Conservation (phyloP, 805 yeast genomes). For the Candida sphagnicola region DNA sequence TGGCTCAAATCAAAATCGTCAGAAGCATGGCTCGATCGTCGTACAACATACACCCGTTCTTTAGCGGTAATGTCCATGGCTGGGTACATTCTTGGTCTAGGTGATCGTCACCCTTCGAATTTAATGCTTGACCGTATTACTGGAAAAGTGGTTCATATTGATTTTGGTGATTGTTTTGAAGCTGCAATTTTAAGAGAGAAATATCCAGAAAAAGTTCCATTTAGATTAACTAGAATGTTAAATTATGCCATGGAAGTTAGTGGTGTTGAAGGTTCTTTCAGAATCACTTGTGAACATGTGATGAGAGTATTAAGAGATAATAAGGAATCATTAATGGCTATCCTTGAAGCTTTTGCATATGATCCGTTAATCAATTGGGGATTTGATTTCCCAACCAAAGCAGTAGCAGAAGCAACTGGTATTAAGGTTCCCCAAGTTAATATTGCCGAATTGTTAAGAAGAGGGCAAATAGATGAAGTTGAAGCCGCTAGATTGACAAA, state of each 20-base stretch:
- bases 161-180: slow-evolving; percentile 98
- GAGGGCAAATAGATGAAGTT: slow-evolving; percentile 71
- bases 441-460: slow-evolving; percentile 65
- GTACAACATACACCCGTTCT: slow-evolving; percentile 94
- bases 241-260: slow-evolving; percentile 98
- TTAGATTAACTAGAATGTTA: slow-evolving; percentile 92
- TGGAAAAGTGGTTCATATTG: slow-evolving; percentile 95
- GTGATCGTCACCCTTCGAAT: slow-evolving; percentile 97
- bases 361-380: slow-evolving; percentile 99
- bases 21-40: slow-evolving; percentile 96
- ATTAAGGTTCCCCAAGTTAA: slow-evolving; percentile 63
- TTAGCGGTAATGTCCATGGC: slow-evolving; percentile 99
- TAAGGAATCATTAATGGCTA: slow-evolving; percentile 96
- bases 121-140: slow-evolving; percentile 91
- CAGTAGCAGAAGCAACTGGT: slow-evolving; percentile 71
- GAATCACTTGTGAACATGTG: slow-evolving; percentile 95
- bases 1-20: slow-evolving; percentile 96
- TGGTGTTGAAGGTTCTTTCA: slow-evolving; percentile 95
- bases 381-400: slow-evolving; percentile 83
- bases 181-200: slow-evolving; percentile 96
- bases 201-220: slow-evolving; percentile 97
- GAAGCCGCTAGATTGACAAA: slow-evolving; percentile 69
- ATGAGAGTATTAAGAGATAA: slow-evolving; percentile 93
- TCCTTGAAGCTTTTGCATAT: slow-evolving; percentile 95
- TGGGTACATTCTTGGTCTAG: slow-evolving; percentile 93